Percentiles rank a stretch among this genome's conserved stretches.
These are phyloP conservation scores for Fusarium nanum DNA, from an alignment of 2,329 filamentous ascomycete species.

Conservation along the genomic window DNA sequence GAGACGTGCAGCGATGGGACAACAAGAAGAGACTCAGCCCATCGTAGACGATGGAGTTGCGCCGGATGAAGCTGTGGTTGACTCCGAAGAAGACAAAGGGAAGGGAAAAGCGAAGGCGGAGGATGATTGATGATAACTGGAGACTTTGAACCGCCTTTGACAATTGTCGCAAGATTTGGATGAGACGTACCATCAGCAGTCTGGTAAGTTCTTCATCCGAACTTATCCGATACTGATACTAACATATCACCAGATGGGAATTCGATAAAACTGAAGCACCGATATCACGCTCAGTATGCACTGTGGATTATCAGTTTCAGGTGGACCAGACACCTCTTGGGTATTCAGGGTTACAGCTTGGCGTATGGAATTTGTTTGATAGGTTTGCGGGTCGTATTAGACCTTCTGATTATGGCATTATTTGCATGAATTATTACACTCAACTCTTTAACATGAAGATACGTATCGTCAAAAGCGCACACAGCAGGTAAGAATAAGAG, in stretches of 20 bases:
- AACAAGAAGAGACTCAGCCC: slow-evolving; percentile 14
- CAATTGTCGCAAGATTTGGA: not conserved
- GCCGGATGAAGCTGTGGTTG: slow-evolving; percentile 35
- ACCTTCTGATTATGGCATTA: not conserved
- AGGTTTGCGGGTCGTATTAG: not conserved
- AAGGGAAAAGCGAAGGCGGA: slow-evolving; percentile 21
- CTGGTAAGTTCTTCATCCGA: not conserved
- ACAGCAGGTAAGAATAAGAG: slow-evolving; percentile 20
- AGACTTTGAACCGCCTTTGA: not conserved
- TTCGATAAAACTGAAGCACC: not conserved
- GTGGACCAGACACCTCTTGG: slow-evolving; percentile 42
- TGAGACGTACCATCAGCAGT: not conserved
- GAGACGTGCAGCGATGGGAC: slow-evolving; percentile 51
- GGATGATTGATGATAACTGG: slow-evolving; percentile 20
- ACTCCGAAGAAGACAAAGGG: slow-evolving; percentile 30
- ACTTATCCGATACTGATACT: not conserved
- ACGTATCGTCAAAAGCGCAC: not conserved
- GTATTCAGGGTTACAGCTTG: slow-evolving; percentile 24
- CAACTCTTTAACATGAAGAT: not conserved
- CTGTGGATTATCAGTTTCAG: slow-evolving; percentile 23
- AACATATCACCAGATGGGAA: slow-evolving; percentile 1
- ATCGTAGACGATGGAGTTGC: slow-evolving; percentile 21
- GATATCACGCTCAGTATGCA: not conserved
- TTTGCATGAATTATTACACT: not conserved
- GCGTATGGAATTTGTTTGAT: slow-evolving; percentile 33